Conservation (phyloP, 805 yeast species). For the Brettanomyces nanus region DNA sequence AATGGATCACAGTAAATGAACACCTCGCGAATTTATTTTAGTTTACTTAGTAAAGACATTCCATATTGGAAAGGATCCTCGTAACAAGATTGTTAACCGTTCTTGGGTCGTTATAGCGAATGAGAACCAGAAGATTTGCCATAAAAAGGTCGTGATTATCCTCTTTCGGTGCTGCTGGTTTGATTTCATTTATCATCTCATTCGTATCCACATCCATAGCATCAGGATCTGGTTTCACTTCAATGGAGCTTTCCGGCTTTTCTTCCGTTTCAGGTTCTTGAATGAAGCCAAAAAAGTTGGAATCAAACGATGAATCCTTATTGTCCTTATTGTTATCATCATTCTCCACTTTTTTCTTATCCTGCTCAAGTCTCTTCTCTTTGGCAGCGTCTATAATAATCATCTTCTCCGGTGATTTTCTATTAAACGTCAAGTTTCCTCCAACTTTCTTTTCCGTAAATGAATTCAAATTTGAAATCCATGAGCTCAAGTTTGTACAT, state of each 20-base stretch:
- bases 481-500: slow-evolving; percentile 11
- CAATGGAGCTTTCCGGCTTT: not conserved
- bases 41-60: slow-evolving; percentile 1
- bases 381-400: slow-evolving; percentile 3
- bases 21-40: not conserved
- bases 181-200: slow-evolving; percentile 3
- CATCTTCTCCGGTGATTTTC: slow-evolving; percentile 9
- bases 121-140: slow-evolving; percentile 14
- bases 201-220: not conserved
- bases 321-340: slow-evolving; percentile 1
- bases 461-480: slow-evolving; percentile 17
- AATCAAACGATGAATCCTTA: slow-evolving; percentile 15
- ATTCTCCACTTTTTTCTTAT: not conserved
- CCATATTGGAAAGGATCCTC: slow-evolving; percentile 11
- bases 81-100: slow-evolving; percentile 14
- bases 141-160: slow-evolving; percentile 11
- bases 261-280: slow-evolving; percentile 17
- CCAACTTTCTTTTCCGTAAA: slow-evolving; percentile 11
- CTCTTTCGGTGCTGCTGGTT: not conserved
- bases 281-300: slow-evolving; percentile 24
- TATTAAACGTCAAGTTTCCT: slow-evolving; percentile 13
- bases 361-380: not conserved
- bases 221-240: slow-evolving; percentile 1
- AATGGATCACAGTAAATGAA: too few relatives aligned
- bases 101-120: slow-evolving; percentile 8